Percentiles rank a stretch among this genome's conserved stretches.
These are phyloP conservation scores for Talaromyces sp. DNA, from an alignment of 2,329 filamentous ascomycete species.

Conservation along the genomic window DNA sequence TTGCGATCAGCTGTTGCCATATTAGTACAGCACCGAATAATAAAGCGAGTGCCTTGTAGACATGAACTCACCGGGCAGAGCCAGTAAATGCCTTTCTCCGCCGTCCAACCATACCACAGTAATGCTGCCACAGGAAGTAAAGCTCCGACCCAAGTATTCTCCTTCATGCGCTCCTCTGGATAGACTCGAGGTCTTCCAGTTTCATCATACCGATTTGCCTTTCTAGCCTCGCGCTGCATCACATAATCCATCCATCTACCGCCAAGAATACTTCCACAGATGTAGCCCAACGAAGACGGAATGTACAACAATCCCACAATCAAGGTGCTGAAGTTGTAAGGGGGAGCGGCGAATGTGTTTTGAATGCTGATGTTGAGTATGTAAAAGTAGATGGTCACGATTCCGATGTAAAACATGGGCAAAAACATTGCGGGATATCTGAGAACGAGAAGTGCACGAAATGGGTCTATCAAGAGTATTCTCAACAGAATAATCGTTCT, in stretches of 20 bases:
- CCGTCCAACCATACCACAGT: conserved; percentile 12
- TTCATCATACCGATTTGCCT: conserved; percentile 5
- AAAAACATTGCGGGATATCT: conserved; percentile 6
- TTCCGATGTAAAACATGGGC: conserved; percentile 9
- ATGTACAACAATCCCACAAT: conserved; percentile 11
- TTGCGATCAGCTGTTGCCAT: conserved; percentile 5
- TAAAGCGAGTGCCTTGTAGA: not conserved
- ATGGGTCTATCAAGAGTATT: conserved; percentile 8
- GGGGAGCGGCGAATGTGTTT: conserved; percentile 2
- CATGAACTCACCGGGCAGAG: conserved; percentile 7
- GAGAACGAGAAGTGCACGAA: not conserved
- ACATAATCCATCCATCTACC: conserved; percentile 13
- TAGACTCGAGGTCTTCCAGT: not conserved
- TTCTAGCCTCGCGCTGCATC: conserved; percentile 9
- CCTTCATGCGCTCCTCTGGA: conserved; percentile 11
- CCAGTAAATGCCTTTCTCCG: conserved; percentile 9
- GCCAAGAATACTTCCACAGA: conserved; percentile 9
- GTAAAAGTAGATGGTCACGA: conserved; percentile 10
- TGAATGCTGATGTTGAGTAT: conserved; percentile 13
- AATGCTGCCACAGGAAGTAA: conserved; percentile 1
- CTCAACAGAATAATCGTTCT: not conserved
- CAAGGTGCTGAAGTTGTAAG: conserved; percentile 10
- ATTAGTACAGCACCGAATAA: not conserved
- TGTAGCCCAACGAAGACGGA: conserved; percentile 12
- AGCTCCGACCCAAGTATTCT: conserved; percentile 1